Evolutionary conservation across 2,329 filamentous ascomycete species (phyloP), one percentile per base, ranked within the genome.

Genomic region (Fusarium sp.): DNA sequence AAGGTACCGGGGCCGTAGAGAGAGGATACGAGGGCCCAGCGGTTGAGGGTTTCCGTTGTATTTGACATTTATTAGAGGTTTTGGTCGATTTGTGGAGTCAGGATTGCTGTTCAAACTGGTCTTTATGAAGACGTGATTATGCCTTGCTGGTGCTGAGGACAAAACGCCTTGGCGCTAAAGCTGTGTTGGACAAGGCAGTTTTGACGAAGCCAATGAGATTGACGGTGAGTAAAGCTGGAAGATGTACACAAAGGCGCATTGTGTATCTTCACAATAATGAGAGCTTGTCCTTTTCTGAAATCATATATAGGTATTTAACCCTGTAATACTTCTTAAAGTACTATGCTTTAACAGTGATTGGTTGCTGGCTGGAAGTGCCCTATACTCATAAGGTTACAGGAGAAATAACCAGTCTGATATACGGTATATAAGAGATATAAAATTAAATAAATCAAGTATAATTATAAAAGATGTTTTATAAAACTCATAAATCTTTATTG

Each of bases 211-310:
- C 30, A 50, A 13, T 33, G 8, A n/a, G 21, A 33, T 50, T 19
- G 30, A 19, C 10, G 3, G 3, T 23, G 13, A 3, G 28, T 2
- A 23, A 50, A 49, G 25, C 44, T 21, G 43, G 28, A 46, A 9
- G 11, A 28, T 9, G 12, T 6, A 33, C 32, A 21, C 13, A 49
- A 30, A 30, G 5, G 19, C 46, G 15, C 4, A 1, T 12, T 32
- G 11, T 15, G 0, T 12, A 11, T 28, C 18, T 21, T 5, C 4
- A 21, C 0, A 4, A n/a, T 7, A 32, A 23, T 23, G 7, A 23
- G 21, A 49, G 3, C 10, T 32, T 23, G 3, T 1, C 0, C 15
- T 32, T 32, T 5, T 13, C 15, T n/a, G 3, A 18, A 32, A n/a
- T 9, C 5, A n/a, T 13, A 5, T 1, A 23, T 13, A 23, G 23